Evolutionary conservation across 768 basidiomycete genomes (phyloP), one percentile per base, ranked within the genome.

Genomic region (Hortiboletus campestris): DNA sequence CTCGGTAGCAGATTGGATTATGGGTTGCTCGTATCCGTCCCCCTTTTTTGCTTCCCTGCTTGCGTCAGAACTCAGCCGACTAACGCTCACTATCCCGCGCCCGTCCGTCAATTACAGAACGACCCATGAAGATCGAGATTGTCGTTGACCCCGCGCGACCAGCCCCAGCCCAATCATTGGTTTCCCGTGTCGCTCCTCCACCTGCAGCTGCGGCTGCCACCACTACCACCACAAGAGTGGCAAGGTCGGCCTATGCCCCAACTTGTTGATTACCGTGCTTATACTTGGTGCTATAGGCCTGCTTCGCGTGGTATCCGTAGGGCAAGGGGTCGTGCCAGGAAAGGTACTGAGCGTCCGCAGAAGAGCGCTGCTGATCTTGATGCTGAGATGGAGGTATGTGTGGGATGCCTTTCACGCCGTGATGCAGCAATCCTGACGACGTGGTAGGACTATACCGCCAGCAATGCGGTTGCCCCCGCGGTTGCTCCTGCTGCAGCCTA

Each of bases 111-210:
- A 67, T 71, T 74, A 74, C 68, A 98, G 96, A 91, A 81, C 91
- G 91, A 63, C 91, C 93, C 22, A 97, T 98, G 94, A 96, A 94
- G 81, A 94, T 98, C 59, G 96, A 99, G 80, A 92, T 98, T 62
- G 85, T 98, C 43, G 82, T 96, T 70, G 92, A 96, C 76, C 92
- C 92, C 13, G 80, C 86, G 43, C 80, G 82, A 41, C 76, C 86
- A n/a, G 79, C 83, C 7, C 74, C 82, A 12, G 72, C 78, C 11
- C 77, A 78, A 19, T 80, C 90, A 6, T 80, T 99, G 60, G 84
- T 84, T 17, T 83, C 89, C 25, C 91, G 97, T 50, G 91, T 99
- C 35, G 90, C 91, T 4, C 91, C 93, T 35, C 82, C 83, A 14
- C 72, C 75, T 17, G 72, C 76, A 41, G 63, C 69, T 50, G 70